Evolutionary conservation across 257 asterid genomes (phyloP).

Genomic region (Fraxinus americana): DNA sequence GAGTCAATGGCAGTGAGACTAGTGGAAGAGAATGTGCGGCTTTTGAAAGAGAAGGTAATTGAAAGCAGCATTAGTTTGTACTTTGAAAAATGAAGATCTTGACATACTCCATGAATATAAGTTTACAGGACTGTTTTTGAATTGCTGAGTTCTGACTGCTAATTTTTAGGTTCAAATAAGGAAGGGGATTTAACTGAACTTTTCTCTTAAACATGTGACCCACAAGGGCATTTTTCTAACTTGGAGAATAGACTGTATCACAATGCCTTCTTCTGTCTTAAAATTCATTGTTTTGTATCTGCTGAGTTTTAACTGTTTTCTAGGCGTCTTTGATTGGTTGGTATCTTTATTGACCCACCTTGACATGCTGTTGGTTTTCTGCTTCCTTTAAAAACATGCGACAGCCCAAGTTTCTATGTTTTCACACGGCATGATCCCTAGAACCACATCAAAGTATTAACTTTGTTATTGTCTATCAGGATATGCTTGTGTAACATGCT

Average conservation of each 20-base stretch:
- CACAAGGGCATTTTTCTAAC: no score
- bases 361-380: background rate
- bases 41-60: slow-evolving; percentile 69
- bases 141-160: slow-evolving; percentile 4
- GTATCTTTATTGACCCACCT: background rate
- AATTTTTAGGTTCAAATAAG: background rate
- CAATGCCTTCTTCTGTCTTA: background rate
- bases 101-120: slow-evolving; percentile 3
- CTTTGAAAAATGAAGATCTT: background rate
- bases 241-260: background rate
- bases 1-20: slow-evolving; percentile 78
- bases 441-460: background rate
- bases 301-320: background rate
- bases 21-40: slow-evolving; percentile 79
- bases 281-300: background rate
- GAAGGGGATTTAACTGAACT: no score
- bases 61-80: background rate
- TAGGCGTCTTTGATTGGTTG: background rate
- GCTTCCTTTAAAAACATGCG: background rate
- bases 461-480: slow-evolving; percentile 7
- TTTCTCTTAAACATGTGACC: no score
- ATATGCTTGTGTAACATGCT: background rate
- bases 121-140: background rate
- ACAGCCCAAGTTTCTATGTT: background rate
- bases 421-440: slow-evolving; percentile 5